Evolutionary conservation across 192 early-diverging fungal genomes (phyloP).

Genomic region (Physocladia obscura): DNA sequence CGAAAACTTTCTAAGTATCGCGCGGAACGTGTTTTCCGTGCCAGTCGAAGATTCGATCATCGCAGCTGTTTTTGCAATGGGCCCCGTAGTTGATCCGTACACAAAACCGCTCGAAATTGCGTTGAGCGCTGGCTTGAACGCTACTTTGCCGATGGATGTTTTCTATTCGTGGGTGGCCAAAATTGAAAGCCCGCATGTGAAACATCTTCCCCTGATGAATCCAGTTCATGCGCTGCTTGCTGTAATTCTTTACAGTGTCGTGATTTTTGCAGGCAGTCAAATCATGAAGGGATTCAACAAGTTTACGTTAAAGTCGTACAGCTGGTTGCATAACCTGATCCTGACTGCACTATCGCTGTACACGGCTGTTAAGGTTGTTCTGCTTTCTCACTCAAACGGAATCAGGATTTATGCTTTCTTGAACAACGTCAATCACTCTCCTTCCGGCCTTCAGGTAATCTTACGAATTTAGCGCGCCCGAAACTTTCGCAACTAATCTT

Average conservation of each 20-base stretch:
- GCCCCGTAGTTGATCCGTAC: background rate
- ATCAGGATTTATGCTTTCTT: slow-evolving; percentile 50
- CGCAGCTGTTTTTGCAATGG: background rate
- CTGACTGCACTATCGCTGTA: slow-evolving; percentile 56
- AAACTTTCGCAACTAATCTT: background rate
- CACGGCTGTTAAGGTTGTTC: slow-evolving; percentile 45
- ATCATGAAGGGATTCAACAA: slow-evolving; percentile 51
- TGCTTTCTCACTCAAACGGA: slow-evolving; percentile 49
- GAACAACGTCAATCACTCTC: slow-evolving; percentile 51
- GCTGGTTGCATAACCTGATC: slow-evolving; percentile 56
- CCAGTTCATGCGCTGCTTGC: slow-evolving; percentile 60
- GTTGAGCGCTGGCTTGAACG: background rate
- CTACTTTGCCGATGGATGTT: background rate
- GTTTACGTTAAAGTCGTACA: slow-evolving; percentile 51
- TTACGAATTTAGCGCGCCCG: background rate
- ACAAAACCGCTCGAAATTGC: background rate
- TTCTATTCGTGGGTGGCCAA: background rate
- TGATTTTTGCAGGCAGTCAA: slow-evolving; percentile 47
- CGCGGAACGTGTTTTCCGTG: background rate
- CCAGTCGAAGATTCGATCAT: background rate
- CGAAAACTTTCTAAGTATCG: no score
- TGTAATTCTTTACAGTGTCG: slow-evolving; percentile 44
- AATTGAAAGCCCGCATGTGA: slow-evolving; percentile 9
- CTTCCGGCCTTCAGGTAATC: slow-evolving; percentile 37
- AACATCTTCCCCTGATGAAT: slow-evolving; percentile 61